These are phyloP conservation scores for Kuraishia floccosa DNA, from an alignment of 805 yeast species.

Conservation along the genomic window DNA sequence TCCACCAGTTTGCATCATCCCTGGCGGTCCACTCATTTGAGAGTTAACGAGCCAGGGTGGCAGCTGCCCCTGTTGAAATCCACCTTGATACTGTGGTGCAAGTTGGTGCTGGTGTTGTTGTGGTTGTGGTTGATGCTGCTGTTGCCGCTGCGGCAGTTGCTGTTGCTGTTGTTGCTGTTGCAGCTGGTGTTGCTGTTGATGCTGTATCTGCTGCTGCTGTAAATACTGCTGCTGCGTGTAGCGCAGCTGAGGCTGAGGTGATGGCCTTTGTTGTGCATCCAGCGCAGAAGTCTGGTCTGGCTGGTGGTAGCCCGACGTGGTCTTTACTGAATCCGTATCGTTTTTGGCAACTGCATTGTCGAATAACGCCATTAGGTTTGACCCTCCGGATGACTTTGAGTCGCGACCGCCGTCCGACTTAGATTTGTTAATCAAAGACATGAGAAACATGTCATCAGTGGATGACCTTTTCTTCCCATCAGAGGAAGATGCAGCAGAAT, in stretches of 20 bases:
- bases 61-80: too few species aligned
- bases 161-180: conserved; percentile 3
- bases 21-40: too few species aligned
- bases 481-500: too few species aligned
- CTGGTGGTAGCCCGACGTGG: too few species aligned
- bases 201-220: conserved; percentile 1
- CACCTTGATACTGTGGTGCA: too few species aligned
- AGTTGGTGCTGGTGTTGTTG: background rate
- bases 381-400: background rate
- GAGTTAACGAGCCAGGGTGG: too few species aligned
- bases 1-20: too few species aligned
- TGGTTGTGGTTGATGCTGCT: conserved; percentile 2
- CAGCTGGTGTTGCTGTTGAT: background rate
- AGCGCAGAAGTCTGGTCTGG: too few species aligned
- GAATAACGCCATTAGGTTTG: background rate
- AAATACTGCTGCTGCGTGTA: background rate
- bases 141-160: conserved; percentile 3
- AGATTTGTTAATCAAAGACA: conserved; percentile 1
- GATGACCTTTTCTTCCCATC: background rate
- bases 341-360: background rate
- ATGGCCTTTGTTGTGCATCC: too few species aligned
- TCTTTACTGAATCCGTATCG: too few species aligned
- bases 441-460: background rate
- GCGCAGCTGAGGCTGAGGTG: too few species aligned
- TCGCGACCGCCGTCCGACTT: conserved; percentile 2